phyloP scores from a whole-genome alignment of 441 rosid genomes.

The Euphorbia celastroides region DNA sequence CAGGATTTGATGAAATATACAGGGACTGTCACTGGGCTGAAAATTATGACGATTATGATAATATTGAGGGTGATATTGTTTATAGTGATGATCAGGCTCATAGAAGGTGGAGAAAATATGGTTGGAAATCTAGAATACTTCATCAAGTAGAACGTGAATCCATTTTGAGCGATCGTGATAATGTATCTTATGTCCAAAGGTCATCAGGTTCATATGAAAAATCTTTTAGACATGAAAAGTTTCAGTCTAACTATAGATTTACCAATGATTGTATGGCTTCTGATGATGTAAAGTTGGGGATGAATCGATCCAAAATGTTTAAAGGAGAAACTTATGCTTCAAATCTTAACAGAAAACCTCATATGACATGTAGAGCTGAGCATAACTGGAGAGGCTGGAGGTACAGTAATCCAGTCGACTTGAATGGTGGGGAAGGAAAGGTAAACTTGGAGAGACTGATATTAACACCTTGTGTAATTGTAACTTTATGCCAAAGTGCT shows the following conservation, averaged over 20 bases:
- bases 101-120: slow-evolving; percentile 26
- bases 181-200: slow-evolving; percentile 25
- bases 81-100: slow-evolving; percentile 21
- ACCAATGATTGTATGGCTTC: slow-evolving; percentile 16
- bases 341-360: slow-evolving; percentile 21
- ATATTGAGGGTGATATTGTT: slow-evolving; percentile 19
- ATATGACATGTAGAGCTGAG: slow-evolving; percentile 26
- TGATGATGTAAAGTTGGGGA: slow-evolving; percentile 24
- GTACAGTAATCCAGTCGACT: slow-evolving; percentile 38
- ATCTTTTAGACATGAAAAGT: slow-evolving; percentile 23
- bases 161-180: slow-evolving; percentile 17
- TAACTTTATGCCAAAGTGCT: slow-evolving; percentile 25
- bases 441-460: slow-evolving; percentile 40
- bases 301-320: slow-evolving; percentile 19
- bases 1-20: slow-evolving; percentile 21
- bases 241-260: slow-evolving; percentile 24
- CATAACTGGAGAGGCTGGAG: slow-evolving; percentile 25
- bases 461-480: slow-evolving; percentile 22
- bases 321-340: slow-evolving; percentile 23
- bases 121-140: slow-evolving; percentile 20
- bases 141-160: slow-evolving; percentile 15
- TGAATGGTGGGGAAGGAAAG: slow-evolving; percentile 50
- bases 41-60: slow-evolving; percentile 16
- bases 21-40: slow-evolving; percentile 21
- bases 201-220: slow-evolving; percentile 21